phyloP scores from a whole-genome alignment of 345 rosid species.

The Moricandia arvensis region DNA sequence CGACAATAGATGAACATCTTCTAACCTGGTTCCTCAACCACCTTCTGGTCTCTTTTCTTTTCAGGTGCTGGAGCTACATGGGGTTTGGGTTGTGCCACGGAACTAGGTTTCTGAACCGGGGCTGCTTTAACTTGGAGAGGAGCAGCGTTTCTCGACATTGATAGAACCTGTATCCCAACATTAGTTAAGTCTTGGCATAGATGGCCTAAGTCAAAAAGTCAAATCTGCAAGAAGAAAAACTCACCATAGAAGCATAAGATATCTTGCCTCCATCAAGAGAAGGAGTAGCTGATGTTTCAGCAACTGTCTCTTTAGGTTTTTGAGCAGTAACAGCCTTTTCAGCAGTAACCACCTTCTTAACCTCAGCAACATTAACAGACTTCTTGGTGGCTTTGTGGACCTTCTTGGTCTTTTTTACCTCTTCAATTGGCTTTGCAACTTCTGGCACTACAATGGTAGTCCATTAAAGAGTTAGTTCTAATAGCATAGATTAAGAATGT shows the following conservation, averaged over 20 bases:
- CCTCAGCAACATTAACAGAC: conserved; percentile 8
- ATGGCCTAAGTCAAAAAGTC: neutral
- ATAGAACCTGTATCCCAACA: conserved; percentile 47
- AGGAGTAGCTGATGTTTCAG: conserved; percentile 36
- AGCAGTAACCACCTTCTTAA: neutral
- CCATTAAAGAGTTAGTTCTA: neutral
- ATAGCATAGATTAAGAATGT: too few relatives aligned
- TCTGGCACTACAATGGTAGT: neutral
- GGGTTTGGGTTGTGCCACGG: neutral
- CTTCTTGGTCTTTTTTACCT: conserved; percentile 6
- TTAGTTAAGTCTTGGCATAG: neutral
- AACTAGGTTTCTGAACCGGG: conserved; percentile 37
- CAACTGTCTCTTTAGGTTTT: conserved; percentile 13
- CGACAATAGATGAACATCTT: neutral
- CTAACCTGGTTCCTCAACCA: neutral
- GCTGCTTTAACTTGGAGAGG: conserved; percentile 40
- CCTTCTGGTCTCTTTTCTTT: neutral
- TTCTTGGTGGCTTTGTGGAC: neutral
- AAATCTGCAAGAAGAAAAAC: conserved; percentile 26
- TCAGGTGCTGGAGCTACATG: neutral
- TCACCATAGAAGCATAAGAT: conserved; percentile 65
- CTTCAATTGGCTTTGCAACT: conserved; percentile 9
- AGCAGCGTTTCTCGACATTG: conserved; percentile 40
- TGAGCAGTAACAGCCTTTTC: conserved; percentile 7
- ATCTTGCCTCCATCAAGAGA: conserved; percentile 60